A percentile compares a stretch with the other conserved stretches of the same genome.
phyloP scores from a whole-genome alignment of 805 yeast genomes.

The Tetrapisispora nanseiensis region DNA sequence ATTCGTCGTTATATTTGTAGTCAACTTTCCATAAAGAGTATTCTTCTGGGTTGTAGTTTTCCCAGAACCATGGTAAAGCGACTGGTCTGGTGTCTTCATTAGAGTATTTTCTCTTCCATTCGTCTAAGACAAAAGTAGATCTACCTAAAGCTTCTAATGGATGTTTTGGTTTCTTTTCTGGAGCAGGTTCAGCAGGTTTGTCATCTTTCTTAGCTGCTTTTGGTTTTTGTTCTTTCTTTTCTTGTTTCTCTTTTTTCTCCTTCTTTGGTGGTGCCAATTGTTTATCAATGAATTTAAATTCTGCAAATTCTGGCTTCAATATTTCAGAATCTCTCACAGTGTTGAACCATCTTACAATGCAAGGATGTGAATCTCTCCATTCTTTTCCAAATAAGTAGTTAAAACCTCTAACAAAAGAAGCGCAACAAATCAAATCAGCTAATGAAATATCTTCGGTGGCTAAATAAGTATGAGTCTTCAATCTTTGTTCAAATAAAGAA shows the following conservation, averaged over 20 bases:
- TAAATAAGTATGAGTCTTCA: constrained; percentile 52
- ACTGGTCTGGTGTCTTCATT: constrained; percentile 92
- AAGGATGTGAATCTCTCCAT: constrained; percentile 57
- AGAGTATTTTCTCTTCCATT: constrained; percentile 94
- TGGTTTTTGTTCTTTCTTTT: constrained; percentile 46
- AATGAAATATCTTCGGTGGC: constrained; percentile 57
- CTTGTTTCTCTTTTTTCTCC: constrained; percentile 34
- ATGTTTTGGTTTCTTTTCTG: constrained; percentile 72
- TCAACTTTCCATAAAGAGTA: constrained; percentile 93
- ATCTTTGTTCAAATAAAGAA: constrained; percentile 44
- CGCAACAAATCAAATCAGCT: constrained; percentile 56
- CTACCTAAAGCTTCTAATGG: constrained; percentile 81
- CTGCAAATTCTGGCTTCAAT: constrained; percentile 39
- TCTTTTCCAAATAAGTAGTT: constrained; percentile 49
- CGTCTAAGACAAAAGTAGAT: constrained; percentile 62
- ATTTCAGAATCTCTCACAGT: constrained; percentile 40
- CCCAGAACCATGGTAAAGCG: constrained; percentile 98
- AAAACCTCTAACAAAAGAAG: constrained; percentile 45
- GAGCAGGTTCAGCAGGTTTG: constrained; percentile 45
- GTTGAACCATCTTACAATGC: constrained; percentile 60
- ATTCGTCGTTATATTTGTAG: constrained; percentile 96
- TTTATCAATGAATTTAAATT: constrained; percentile 51
- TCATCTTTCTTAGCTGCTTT: constrained; percentile 29
- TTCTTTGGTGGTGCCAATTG: constrained; percentile 52
- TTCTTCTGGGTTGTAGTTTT: constrained; percentile 81